Percentiles rank a stretch among this genome's conserved stretches.
phyloP scores from a whole-genome alignment of 805 yeast genomes.

The Monosporozyma servazzii region DNA sequence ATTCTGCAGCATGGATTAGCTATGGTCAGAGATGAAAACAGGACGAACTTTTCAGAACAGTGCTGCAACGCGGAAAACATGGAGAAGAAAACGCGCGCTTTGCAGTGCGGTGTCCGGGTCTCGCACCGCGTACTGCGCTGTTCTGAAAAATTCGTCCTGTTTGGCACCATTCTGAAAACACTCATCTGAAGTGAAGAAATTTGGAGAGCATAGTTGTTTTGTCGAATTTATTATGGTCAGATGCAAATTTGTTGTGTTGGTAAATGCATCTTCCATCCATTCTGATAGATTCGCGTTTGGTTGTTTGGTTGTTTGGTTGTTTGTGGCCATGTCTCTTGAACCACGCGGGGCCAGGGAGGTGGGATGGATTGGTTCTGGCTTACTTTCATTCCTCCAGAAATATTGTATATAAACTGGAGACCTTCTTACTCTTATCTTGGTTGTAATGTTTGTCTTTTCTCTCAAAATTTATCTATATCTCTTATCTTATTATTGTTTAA shows the following conservation, averaged over 20 bases:
- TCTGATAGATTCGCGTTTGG: not conserved
- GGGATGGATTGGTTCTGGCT: not conserved
- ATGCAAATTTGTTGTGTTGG: not conserved
- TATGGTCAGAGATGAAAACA: not conserved
- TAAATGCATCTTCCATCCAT: not conserved
- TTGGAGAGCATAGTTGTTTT: not conserved
- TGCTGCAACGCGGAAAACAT: not conserved
- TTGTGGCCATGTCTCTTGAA: not conserved
- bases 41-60: not conserved
- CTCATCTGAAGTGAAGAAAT: not conserved
- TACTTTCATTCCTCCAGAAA: not conserved
- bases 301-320: not conserved
- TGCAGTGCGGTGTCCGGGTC: not conserved
- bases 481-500: not conserved
- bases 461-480: not conserved
- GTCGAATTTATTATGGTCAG: not conserved
- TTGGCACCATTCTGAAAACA: not conserved
- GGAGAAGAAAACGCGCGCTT: not conserved
- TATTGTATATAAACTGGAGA: not conserved
- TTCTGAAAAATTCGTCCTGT: not conserved
- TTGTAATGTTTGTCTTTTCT: not conserved
- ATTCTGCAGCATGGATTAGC: not conserved
- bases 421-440: not conserved
- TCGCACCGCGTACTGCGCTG: not conserved
- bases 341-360: too few relatives aligned